Percentiles rank a stretch among this genome's conserved stretches.
Evolutionary conservation across 169 alveolate species (phyloP).

Genomic region (Plasmodium gonderi): DNA sequence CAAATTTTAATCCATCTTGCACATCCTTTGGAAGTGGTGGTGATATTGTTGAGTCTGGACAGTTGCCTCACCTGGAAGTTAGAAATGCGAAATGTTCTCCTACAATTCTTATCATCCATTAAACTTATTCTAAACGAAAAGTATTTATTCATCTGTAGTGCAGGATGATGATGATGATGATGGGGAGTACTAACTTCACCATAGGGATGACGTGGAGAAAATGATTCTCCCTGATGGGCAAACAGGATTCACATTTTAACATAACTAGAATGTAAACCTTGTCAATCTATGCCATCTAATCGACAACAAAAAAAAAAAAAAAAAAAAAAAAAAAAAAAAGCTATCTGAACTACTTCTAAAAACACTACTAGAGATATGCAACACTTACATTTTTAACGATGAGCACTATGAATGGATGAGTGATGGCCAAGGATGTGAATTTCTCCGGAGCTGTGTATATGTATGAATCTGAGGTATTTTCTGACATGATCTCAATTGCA

Average conservation of each 20-base stretch:
- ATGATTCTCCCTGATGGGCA: neutral
- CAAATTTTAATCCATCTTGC: neutral
- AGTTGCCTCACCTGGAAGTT: conserved; percentile 90
- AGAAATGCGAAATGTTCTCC: conserved; percentile 96
- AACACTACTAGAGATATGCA: neutral
- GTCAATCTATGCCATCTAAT: no score
- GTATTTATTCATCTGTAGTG: conserved; percentile 91
- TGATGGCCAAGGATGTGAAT: conserved; percentile 27
- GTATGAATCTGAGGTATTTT: conserved; percentile 62
- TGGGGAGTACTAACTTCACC: neutral
- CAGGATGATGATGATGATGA: neutral
- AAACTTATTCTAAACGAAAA: conserved; percentile 97
- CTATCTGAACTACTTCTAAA: neutral
- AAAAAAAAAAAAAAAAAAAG: neutral
- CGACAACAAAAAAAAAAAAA: no score
- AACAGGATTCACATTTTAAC: neutral
- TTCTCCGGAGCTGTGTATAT: conserved; percentile 47
- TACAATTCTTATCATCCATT: conserved; percentile 95
- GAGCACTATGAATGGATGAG: conserved; percentile 48
- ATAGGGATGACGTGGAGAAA: neutral
- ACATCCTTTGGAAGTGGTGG: neutral
- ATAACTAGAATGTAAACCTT: neutral
- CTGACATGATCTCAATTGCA: conserved; percentile 59
- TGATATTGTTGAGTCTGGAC: neutral
- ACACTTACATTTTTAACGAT: conserved; percentile 47